Evolutionary conservation across 2,329 filamentous ascomycete species (phyloP).

Genomic region (Grosmannia huntii): DNA sequence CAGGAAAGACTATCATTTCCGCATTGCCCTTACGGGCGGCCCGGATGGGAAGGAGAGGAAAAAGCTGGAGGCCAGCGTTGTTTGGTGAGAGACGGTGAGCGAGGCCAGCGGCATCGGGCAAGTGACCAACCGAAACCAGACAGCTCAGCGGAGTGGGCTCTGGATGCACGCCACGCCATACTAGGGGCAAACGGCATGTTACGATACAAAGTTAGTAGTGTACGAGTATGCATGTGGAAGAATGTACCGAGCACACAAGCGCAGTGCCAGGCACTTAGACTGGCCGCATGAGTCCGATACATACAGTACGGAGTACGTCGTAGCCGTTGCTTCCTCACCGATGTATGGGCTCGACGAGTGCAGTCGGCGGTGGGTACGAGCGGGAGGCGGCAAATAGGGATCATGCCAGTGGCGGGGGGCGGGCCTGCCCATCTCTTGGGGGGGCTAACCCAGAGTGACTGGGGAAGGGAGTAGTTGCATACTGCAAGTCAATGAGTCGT

Average conservation of each 20-base stretch:
- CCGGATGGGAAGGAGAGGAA: not conserved
- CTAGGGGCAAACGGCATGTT: not conserved
- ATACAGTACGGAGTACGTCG: too few relatives aligned
- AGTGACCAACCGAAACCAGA: not conserved
- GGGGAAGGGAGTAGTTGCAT: not conserved
- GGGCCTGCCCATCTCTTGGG: not conserved
- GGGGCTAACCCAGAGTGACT: not conserved
- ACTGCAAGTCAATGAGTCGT: not conserved
- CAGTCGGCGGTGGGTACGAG: not conserved
- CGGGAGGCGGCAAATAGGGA: conserved; percentile 1
- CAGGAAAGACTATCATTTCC: not conserved
- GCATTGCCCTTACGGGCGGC: not conserved
- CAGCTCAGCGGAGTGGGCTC: not conserved
- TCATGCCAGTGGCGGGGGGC: not conserved
- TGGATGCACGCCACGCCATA: not conserved
- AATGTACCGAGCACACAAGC: not conserved
- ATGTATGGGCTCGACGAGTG: not conserved
- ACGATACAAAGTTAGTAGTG: not conserved
- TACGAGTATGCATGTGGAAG: not conserved
- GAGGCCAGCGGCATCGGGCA: not conserved
- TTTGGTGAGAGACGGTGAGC: not conserved
- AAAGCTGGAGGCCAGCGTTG: not conserved
- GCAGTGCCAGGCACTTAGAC: not conserved
- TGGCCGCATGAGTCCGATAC: not conserved
- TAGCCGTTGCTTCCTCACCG: not conserved